Evolutionary conservation across 345 rosid species (phyloP).

Genomic region (Psidium friedrichsthalianum): DNA sequence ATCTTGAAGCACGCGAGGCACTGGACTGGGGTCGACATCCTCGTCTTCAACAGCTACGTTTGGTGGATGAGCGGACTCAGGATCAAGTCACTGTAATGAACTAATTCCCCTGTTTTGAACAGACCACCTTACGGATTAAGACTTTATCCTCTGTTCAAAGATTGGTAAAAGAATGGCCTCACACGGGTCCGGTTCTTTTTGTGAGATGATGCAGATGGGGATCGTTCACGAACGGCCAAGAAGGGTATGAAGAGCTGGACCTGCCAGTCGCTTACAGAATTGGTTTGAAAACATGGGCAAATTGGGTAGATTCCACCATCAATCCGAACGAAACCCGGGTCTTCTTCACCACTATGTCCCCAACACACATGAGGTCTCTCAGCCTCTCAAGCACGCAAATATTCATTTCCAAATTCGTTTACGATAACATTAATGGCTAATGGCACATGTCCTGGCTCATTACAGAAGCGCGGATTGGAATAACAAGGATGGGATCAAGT

Average conservation of each 20-base stretch:
- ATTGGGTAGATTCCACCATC: constrained; percentile 74
- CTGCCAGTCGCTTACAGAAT: constrained; percentile 55
- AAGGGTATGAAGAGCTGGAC: constrained; percentile 55
- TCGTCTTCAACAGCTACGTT: constrained; percentile 79
- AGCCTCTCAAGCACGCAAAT: neutral
- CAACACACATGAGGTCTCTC: constrained; percentile 62
- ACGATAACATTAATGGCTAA: neutral
- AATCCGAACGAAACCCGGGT: constrained; percentile 69
- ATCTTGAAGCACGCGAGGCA: constrained; percentile 45
- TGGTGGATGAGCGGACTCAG: constrained; percentile 91
- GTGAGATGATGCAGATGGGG: constrained; percentile 45
- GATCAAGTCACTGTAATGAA: constrained; percentile 57
- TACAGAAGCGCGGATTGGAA: constrained; percentile 69
- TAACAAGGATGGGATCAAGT: constrained; percentile 45
- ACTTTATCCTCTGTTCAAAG: neutral
- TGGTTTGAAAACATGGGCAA: constrained; percentile 82
- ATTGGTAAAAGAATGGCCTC: neutral
- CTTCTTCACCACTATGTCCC: constrained; percentile 86
- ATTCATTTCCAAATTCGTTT: neutral
- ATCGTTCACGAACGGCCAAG: constrained; percentile 69
- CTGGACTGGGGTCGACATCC: constrained; percentile 75
- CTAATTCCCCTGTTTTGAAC: neutral
- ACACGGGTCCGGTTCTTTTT: neutral
- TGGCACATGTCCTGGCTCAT: neutral
- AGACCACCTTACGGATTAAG: neutral